phyloP scores from a whole-genome alignment of 1,139 yeast genomes.

The Suhomyces coccinellae region DNA sequence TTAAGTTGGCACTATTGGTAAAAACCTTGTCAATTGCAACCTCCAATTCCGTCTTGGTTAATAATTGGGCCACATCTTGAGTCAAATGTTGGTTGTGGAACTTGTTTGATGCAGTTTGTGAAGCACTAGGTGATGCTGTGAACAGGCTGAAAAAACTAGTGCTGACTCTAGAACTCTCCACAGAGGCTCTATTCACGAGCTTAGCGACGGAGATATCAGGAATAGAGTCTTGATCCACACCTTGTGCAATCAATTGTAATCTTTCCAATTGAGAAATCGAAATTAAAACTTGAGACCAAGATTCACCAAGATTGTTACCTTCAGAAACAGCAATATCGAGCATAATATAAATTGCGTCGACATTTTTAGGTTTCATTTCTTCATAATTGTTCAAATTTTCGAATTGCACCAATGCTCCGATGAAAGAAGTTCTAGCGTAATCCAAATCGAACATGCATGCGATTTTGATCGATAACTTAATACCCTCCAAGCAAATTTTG shows the following conservation, averaged over 20 bases:
- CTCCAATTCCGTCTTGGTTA: slow-evolving; percentile 74
- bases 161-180: slow-evolving; percentile 55
- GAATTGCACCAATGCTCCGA: slow-evolving; percentile 87
- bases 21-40: slow-evolving; percentile 87
- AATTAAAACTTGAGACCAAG: slow-evolving; percentile 84
- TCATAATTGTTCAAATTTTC: slow-evolving; percentile 77
- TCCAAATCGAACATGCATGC: slow-evolving; percentile 83
- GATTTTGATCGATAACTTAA: slow-evolving; percentile 76
- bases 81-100: slow-evolving; percentile 48
- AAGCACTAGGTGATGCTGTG: slow-evolving; percentile 34
- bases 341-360: slow-evolving; percentile 74
- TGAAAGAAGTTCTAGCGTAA: slow-evolving; percentile 83
- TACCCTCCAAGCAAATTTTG: slow-evolving; percentile 78
- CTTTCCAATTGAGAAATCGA: slow-evolving; percentile 90
- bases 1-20: slow-evolving; percentile 74
- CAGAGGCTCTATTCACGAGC: slow-evolving; percentile 55
- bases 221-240: slow-evolving; percentile 78
- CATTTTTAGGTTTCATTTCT: slow-evolving; percentile 77
- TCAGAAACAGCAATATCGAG: slow-evolving; percentile 77
- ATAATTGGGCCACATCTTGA: slow-evolving; percentile 43
- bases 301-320: slow-evolving; percentile 64
- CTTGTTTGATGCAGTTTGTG: slow-evolving; percentile 45
- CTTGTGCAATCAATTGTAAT: slow-evolving; percentile 83
- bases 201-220: slow-evolving; percentile 86
- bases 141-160: slow-evolving; percentile 54